These are phyloP conservation scores for Cladosporium sp. DNA, from an alignment of 2,329 filamentous ascomycete species.

Conservation along the genomic window DNA sequence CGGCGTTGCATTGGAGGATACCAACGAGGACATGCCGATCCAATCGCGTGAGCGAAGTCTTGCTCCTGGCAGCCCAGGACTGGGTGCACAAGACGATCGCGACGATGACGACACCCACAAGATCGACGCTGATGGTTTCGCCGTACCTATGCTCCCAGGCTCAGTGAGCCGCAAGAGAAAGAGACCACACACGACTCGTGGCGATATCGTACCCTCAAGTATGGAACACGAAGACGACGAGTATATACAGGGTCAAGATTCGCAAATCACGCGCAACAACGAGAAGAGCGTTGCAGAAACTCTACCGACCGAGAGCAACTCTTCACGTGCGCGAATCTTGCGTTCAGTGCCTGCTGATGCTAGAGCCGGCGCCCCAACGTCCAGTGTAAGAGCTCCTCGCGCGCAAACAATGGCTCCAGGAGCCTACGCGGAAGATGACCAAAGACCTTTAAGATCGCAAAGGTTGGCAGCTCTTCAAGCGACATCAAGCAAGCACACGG, in stretches of 20 bases:
- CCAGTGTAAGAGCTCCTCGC: background rate
- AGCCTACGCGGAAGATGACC: background rate
- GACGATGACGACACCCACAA: background rate
- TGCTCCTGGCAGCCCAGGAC: background rate
- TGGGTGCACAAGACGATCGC: background rate
- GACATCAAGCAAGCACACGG: background rate
- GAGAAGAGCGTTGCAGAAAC: background rate
- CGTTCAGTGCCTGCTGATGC: constrained; percentile 7
- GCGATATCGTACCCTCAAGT: constrained; percentile 5
- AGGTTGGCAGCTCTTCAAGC: background rate
- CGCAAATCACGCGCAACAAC: background rate
- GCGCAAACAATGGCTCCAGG: background rate
- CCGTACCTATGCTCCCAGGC: constrained; percentile 10
- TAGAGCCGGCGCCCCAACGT: background rate
- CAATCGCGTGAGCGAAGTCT: constrained; percentile 12
- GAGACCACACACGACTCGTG: background rate
- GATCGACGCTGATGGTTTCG: constrained; percentile 16
- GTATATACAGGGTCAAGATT: constrained; percentile 6
- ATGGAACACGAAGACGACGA: constrained; percentile 16
- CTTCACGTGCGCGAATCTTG: background rate
- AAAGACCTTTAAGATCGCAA: background rate
- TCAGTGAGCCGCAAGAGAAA: constrained; percentile 7
- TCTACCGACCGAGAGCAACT: background rate
- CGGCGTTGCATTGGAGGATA: constrained; percentile 13
- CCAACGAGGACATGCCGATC: constrained; percentile 10